phyloP scores from a whole-genome alignment of 1,139 yeast genomes.

The Nematodospora anomalae region DNA sequence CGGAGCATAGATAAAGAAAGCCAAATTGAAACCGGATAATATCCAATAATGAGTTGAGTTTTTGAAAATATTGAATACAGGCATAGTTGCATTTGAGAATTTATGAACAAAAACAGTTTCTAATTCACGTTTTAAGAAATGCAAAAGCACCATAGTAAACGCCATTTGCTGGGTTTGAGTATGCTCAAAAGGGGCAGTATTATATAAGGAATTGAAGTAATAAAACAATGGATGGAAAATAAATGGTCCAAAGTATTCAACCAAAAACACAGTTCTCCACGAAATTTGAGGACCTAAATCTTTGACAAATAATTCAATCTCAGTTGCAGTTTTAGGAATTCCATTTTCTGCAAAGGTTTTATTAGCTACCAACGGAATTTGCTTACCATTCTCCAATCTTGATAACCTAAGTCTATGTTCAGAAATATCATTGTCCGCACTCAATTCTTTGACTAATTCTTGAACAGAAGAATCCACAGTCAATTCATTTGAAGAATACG shows the following conservation, averaged over 20 bases:
- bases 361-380: constrained; percentile 32
- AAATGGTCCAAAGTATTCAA: constrained; percentile 90
- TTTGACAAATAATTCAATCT: constrained; percentile 55
- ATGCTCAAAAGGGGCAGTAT: constrained; percentile 14
- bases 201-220: constrained; percentile 28
- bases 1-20: constrained; percentile 72
- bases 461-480: constrained; percentile 28
- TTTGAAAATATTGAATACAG: constrained; percentile 79
- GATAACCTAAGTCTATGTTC: constrained; percentile 40
- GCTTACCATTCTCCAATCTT: constrained; percentile 28
- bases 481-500: constrained; percentile 36
- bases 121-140: constrained; percentile 82
- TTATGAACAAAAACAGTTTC: constrained; percentile 84
- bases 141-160: constrained; percentile 59
- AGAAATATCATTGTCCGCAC: constrained; percentile 40
- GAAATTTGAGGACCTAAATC: constrained; percentile 93
- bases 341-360: constrained; percentile 36
- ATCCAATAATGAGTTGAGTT: constrained; percentile 92
- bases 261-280: constrained; percentile 84
- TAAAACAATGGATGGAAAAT: constrained; percentile 74
- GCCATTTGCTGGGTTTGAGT: constrained; percentile 55
- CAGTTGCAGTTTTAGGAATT: constrained; percentile 23
- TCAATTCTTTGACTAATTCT: constrained; percentile 38
- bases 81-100: constrained; percentile 92
- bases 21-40: constrained; percentile 72